phyloP scores from a whole-genome alignment of 2,329 filamentous ascomycete species.

The Exophiala sideris region DNA sequence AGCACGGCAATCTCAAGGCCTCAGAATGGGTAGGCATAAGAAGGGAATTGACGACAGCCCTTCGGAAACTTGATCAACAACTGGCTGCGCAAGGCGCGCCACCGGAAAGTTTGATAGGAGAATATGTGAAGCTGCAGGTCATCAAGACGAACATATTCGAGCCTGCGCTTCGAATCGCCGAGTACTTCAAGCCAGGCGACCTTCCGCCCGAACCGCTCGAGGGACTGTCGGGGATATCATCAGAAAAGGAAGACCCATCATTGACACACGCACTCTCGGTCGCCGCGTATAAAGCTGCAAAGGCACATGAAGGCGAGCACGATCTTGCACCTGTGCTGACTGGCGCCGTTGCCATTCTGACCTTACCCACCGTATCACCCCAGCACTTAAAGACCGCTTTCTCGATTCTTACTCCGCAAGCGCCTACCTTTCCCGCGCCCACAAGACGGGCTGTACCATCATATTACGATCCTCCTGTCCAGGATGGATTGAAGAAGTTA shows the following conservation, averaged over 20 bases:
- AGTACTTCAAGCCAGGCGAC: constrained; percentile 65
- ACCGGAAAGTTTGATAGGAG: constrained; percentile 47
- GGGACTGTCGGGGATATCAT: constrained; percentile 26
- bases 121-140: constrained; percentile 71
- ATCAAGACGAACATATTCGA: constrained; percentile 87
- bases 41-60: constrained; percentile 61
- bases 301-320: constrained; percentile 51
- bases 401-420: constrained; percentile 69
- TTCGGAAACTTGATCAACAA: constrained; percentile 66
- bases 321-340: constrained; percentile 72
- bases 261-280: constrained; percentile 60
- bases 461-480: constrained; percentile 75
- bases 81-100: constrained; percentile 51
- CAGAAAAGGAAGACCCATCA: constrained; percentile 36
- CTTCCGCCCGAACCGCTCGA: constrained; percentile 33
- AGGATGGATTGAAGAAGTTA: constrained; percentile 80
- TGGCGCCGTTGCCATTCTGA: constrained; percentile 75
- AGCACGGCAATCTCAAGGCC: constrained; percentile 72
- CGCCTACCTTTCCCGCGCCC: constrained; percentile 71
- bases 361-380: constrained; percentile 79
- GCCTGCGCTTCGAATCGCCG: constrained; percentile 77
- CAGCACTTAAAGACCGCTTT: constrained; percentile 78
- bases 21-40: constrained; percentile 71
- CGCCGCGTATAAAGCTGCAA: constrained; percentile 51
- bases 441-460: constrained; percentile 70